Base-by-base conservation (phyloP, 345 rosid genomes). In the Turnera subulata region DNA sequence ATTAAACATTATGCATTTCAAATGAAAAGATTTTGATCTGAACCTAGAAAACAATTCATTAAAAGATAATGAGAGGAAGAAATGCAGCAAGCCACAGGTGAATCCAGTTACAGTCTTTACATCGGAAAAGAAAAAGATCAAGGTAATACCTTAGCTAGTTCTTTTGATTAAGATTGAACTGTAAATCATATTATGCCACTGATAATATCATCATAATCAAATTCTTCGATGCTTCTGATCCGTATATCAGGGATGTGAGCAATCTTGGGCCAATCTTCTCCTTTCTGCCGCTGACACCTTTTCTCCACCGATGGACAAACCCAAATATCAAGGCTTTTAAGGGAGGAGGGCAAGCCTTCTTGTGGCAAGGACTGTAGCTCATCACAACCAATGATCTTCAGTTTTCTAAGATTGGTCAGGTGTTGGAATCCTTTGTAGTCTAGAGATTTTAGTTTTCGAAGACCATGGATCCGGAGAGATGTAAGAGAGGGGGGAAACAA, bases 201-300 rank as follows among this genome's bases (percentile, higher is more conserved):
- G n/a, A n/a, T n/a, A n/a, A n/a, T n/a, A n/a, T n/a, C n/a, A n/a
- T n/a, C n/a, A n/a, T n/a, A n/a, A n/a, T n/a, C n/a, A n/a, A n/a
- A n/a, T n/a, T n/a, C n/a, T n/a, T n/a, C n/a, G n/a, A n/a, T n/a
- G n/a, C n/a, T n/a, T n/a, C n/a, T n/a, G n/a, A n/a, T n/a, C n/a
- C n/a, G n/a, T n/a, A n/a, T n/a, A n/a, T n/a, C n/a, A n/a, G 54
- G 22, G 15, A 59, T 49, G 35, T 59, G 54, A 21, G 33, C 37
- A 38, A 59, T 59, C 46, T 59, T 59, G 46, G 53, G 46, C 63
- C 63, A 59, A 38, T 59, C 63, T 47, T 59, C 63, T 23, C 66
- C 57, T n/a, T 20, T 25, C 50, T 45, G 58, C 12, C 11, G 58
- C 16, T 52, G 33, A 53, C 58, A 62, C 66, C 58, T 62, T 19